A percentile compares a stretch with the other conserved stretches of the same genome.
phyloP scores from a whole-genome alignment of 306 rosid genomes.

The Macrotyloma uniflorum region DNA sequence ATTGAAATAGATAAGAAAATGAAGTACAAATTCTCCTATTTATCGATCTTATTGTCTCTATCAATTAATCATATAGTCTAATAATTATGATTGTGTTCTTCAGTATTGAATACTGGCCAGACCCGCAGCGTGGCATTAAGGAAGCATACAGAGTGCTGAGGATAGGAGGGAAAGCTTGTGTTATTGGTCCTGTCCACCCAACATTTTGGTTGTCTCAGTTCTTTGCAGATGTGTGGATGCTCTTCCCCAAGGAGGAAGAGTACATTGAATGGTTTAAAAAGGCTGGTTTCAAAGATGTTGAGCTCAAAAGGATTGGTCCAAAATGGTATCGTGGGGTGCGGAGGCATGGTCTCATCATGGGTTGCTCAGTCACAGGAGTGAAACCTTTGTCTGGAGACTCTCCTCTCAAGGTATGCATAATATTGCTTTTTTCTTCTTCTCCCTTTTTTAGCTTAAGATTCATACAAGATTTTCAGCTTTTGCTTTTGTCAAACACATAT shows the following conservation, averaged over 20 bases:
- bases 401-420: not conserved
- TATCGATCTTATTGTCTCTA: too few relatives aligned
- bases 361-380: conserved; percentile 21
- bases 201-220: conserved; percentile 22
- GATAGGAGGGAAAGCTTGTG: conserved; percentile 9
- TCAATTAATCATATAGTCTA: not conserved
- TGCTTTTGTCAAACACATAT: not conserved
- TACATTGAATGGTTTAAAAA: conserved; percentile 20
- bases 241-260: conserved; percentile 21
- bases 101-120: conserved; percentile 28
- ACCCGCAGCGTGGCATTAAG: conserved; percentile 16
- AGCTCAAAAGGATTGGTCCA: conserved; percentile 25
- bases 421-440: conserved; percentile 1
- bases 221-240: conserved; percentile 28
- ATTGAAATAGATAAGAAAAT: not conserved
- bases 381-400: conserved; percentile 22
- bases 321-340: conserved; percentile 26
- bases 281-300: conserved; percentile 21
- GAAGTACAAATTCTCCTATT: not conserved
- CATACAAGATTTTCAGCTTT: not conserved
- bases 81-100: not conserved
- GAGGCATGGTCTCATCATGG: conserved; percentile 23
- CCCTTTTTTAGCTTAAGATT: not conserved
- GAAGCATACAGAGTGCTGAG: conserved; percentile 24
- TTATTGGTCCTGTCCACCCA: conserved; percentile 23